Base-by-base conservation (phyloP, 768 basidiomycete genomes). In the Leccinum pellstonianum region DNA sequence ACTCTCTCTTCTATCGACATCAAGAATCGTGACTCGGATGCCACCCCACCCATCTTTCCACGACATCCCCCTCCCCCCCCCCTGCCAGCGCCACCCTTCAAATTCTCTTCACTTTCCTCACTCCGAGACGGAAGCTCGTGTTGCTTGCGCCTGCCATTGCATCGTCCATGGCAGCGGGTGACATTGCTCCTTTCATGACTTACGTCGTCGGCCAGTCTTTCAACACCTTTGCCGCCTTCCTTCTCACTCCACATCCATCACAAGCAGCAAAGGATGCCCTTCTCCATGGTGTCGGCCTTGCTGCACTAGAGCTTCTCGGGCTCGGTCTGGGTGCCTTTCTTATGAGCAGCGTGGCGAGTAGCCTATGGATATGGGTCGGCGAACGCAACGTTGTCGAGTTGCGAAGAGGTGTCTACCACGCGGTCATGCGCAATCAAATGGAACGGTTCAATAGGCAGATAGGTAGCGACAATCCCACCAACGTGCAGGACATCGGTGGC, bases 381-480 rank as follows among this genome's bases (percentile, higher is more conserved):
- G 96, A 98, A 72, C 77, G 84, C 58, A 91, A 93, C 62, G 85
- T 87, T 4, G 76, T 86, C 64, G 79, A 81, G 8, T 74, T 97
- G 19, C 77, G 95, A 61, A 79, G 80, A 66, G 75, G 77, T 50
- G 88, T 95, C 7, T 96, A 91, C 69, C 67, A 70, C 4, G 83
- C 86, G 2, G 83, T 97, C 27, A 80, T 84, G 15, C 69, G 67
- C 21, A 88, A 87, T 67, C 86, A 87, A 17, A 88, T 96, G 83
- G 80, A 81, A n/a, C 96, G 95, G 95, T 97, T 93, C 70, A 93
- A 97, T 74, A 73, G 82, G 43, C 86, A 90, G 57, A 87, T 89
- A 81, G 85, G 84, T 55, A 75, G 76, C 9, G 86, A 85, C 21
- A 80, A 79, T 41, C 72, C 79, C 23, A 77, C 74, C 7, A 63